These are phyloP conservation scores for Tephrocybe sp. DNA, from an alignment of 768 basidiomycete genomes.

Conservation along the genomic window DNA sequence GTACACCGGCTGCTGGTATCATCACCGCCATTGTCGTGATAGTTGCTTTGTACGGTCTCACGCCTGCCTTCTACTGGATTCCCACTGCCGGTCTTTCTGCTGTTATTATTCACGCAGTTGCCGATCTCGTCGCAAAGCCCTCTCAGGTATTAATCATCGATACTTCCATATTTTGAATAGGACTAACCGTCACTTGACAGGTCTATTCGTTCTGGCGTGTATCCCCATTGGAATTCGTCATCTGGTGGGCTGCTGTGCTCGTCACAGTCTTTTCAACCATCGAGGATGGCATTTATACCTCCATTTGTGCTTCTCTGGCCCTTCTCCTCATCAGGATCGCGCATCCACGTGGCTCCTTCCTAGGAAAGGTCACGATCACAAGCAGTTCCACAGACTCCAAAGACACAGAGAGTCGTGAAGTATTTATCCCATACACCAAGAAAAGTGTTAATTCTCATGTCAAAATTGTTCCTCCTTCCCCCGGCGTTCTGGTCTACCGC, in stretches of 20 bases:
- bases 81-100: conserved; percentile 83
- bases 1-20: conserved; percentile 90
- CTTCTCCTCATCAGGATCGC: conserved; percentile 87
- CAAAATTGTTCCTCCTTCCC: conserved; percentile 73
- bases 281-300: conserved; percentile 90
- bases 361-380: conserved; percentile 77
- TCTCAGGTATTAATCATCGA: conserved; percentile 40
- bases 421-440: conserved; percentile 77
- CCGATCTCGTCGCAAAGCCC: conserved; percentile 85
- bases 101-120: conserved; percentile 92
- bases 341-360: conserved; percentile 85
- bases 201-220: conserved; percentile 93
- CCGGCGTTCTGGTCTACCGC: conserved; percentile 90
- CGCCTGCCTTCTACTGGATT: conserved; percentile 91
- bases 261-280: conserved; percentile 93
- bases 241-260: conserved; percentile 84
- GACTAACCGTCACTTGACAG: conserved; percentile 29
- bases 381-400: conserved; percentile 34
- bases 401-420: conserved; percentile 51
- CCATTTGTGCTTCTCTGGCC: conserved; percentile 74
- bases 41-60: conserved; percentile 92
- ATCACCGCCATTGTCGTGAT: conserved; percentile 86
- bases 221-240: conserved; percentile 89
- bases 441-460: conserved; percentile 67
- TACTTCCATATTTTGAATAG: background rate